A percentile compares a stretch with the other conserved stretches of the same genome.
These are phyloP conservation scores for Daedaleopsis sinensis DNA, from an alignment of 768 basidiomycete species.

Conservation along the genomic window DNA sequence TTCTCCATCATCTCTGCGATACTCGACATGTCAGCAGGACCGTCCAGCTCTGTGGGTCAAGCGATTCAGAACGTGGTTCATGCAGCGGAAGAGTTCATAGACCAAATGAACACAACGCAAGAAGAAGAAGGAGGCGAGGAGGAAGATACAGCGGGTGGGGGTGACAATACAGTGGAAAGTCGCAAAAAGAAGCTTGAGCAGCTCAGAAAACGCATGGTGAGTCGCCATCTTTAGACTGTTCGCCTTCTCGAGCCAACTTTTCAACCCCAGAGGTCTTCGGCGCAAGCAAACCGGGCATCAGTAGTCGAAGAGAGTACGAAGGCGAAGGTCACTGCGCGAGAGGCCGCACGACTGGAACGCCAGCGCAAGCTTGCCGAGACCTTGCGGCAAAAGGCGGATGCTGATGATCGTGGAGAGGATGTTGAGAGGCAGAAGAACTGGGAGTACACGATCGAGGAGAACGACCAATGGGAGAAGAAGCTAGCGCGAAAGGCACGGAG, in stretches of 20 bases:
- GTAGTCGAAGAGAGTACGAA: conserved; percentile 85
- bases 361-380: conserved; percentile 90
- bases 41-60: conserved; percentile 4
- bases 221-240: conserved; percentile 26
- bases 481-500: conserved; percentile 77
- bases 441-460: conserved; percentile 95
- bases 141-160: conserved; percentile 5
- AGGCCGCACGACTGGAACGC: conserved; percentile 82
- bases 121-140: conserved; percentile 22
- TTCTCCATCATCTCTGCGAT: not conserved
- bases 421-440: conserved; percentile 90
- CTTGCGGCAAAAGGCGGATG: conserved; percentile 82
- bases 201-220: conserved; percentile 79
- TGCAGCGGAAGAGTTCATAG: conserved; percentile 33
- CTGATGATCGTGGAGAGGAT: conserved; percentile 91
- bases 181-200: conserved; percentile 77
- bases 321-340: conserved; percentile 75
- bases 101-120: conserved; percentile 27
- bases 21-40: not conserved
- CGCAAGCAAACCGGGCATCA: conserved; percentile 83
- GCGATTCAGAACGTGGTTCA: conserved; percentile 27
- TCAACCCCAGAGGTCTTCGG: conserved; percentile 44
- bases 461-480: conserved; percentile 96
- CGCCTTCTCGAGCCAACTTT: conserved; percentile 48
- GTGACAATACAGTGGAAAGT: conserved; percentile 52